A percentile compares a stretch with the other conserved stretches of the same genome.
Evolutionary conservation across 2,329 filamentous ascomycete species (phyloP).

Genomic region (Clonostachys byssicola): DNA sequence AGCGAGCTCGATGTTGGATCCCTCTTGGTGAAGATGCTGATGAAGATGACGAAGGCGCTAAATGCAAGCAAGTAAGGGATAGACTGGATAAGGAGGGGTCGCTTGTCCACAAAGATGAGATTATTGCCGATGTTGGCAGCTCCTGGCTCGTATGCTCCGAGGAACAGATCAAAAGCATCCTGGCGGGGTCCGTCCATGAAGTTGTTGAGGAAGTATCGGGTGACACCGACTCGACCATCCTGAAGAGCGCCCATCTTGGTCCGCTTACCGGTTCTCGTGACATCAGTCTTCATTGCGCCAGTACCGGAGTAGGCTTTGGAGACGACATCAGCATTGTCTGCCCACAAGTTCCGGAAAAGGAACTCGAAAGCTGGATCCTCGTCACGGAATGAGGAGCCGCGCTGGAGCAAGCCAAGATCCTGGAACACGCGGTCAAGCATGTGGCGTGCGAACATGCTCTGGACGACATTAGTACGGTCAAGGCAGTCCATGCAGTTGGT

Average conservation of each 20-base stretch:
- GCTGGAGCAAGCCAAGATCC: conserved; percentile 74
- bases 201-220: conserved; percentile 89
- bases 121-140: conserved; percentile 66
- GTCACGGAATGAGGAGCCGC: conserved; percentile 70
- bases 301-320: conserved; percentile 92
- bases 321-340: conserved; percentile 95
- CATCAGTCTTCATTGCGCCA: conserved; percentile 95
- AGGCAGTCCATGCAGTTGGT: conserved; percentile 99
- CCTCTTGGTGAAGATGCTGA: conserved; percentile 69
- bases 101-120: conserved; percentile 76
- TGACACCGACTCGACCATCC: conserved; percentile 83
- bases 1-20: conserved; percentile 72
- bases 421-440: conserved; percentile 84
- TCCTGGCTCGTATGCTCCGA: conserved; percentile 78
- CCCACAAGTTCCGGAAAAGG: conserved; percentile 96
- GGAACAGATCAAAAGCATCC: conserved; percentile 92
- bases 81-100: conserved; percentile 86
- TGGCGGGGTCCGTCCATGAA: conserved; percentile 91
- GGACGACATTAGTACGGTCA: conserved; percentile 95
- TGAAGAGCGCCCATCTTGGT: conserved; percentile 82
- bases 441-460: conserved; percentile 92
- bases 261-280: conserved; percentile 87
- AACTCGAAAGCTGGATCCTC: conserved; percentile 81
- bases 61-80: conserved; percentile 88
- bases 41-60: conserved; percentile 76